A percentile compares a stretch with the other conserved stretches of the same genome.
Evolutionary conservation across 1,139 yeast species (phyloP).

Genomic region (Nadsonia starkeyi-henricii): DNA sequence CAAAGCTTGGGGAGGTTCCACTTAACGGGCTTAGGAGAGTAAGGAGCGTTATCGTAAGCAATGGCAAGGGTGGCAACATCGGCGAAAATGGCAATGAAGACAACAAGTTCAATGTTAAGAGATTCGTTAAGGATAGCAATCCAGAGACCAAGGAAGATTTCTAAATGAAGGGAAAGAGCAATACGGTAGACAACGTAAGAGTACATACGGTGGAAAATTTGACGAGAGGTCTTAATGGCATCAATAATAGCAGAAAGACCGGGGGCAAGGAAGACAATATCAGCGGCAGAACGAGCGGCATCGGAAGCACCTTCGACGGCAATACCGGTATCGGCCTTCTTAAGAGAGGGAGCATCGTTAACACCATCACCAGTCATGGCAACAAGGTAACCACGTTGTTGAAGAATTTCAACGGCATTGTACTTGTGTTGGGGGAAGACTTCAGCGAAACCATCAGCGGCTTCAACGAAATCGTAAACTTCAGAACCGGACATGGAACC

Average conservation of each 20-base stretch:
- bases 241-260: constrained; percentile 69
- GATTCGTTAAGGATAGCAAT: constrained; percentile 58
- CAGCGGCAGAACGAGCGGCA: constrained; percentile 73
- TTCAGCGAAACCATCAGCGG: constrained; percentile 72
- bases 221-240: constrained; percentile 65
- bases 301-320: constrained; percentile 75
- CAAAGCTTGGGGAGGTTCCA: constrained; percentile 89
- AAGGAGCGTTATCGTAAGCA: constrained; percentile 87
- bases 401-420: constrained; percentile 65
- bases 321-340: constrained; percentile 72
- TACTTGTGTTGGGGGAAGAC: constrained; percentile 75
- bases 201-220: constrained; percentile 74
- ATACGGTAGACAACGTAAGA: constrained; percentile 70
- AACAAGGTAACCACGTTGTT: constrained; percentile 63
- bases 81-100: constrained; percentile 63
- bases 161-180: constrained; percentile 61
- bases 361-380: constrained; percentile 82
- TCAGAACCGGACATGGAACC: constrained; percentile 65
- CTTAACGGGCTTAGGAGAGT: constrained; percentile 91
- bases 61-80: constrained; percentile 68
- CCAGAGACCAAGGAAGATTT: constrained; percentile 60
- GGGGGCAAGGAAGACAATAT: constrained; percentile 66
- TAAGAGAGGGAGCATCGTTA: constrained; percentile 66
- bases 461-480: constrained; percentile 64
- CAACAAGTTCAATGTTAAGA: constrained; percentile 52